Conservation (phyloP, 2,329 filamentous ascomycete genomes). For the Penicillium sclerotiorum region DNA sequence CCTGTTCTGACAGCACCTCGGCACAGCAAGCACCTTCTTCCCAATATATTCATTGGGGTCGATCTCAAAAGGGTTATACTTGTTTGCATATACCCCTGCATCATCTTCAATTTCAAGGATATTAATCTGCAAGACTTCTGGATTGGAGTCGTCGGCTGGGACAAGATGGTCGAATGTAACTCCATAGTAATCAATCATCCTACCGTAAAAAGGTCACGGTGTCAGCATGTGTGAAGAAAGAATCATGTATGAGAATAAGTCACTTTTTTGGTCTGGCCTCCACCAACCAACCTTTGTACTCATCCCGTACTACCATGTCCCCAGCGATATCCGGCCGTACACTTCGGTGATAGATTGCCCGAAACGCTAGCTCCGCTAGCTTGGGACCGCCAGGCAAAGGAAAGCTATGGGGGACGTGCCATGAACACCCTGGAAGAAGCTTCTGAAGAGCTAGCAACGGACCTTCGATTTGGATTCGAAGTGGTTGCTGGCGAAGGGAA, state of each 20-base stretch:
- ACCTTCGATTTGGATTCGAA: conserved; percentile 26
- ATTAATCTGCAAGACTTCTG: conserved; percentile 48
- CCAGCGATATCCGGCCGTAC: conserved; percentile 5
- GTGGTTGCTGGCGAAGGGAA: conserved; percentile 15
- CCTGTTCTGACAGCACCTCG: conserved; percentile 46
- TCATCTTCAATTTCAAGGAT: conserved; percentile 47
- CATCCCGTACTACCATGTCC: conserved; percentile 20
- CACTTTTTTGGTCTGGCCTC: conserved; percentile 14
- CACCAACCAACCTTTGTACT: conserved; percentile 22
- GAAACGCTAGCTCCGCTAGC: conserved; percentile 21
- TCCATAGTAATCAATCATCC: conserved; percentile 17
- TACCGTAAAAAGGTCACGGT: neutral
- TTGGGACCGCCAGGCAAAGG: conserved; percentile 21
- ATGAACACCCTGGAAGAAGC: conserved; percentile 10
- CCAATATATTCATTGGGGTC: conserved; percentile 42
- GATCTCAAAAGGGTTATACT: conserved; percentile 36
- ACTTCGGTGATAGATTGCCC: conserved; percentile 18
- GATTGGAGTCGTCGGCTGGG: conserved; percentile 34
- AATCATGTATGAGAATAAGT: conserved; percentile 1
- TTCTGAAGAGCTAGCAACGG: conserved; percentile 19
- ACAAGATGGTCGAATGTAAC: conserved; percentile 18
- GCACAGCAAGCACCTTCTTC: conserved; percentile 46
- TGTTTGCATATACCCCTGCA: conserved; percentile 38
- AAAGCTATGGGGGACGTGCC: conserved; percentile 12
- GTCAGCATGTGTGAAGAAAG: neutral